Percentiles rank a stretch among this genome's conserved stretches.
phyloP scores from a whole-genome alignment of 208 protist genomes.

The Crithidia fasciculata region DNA sequence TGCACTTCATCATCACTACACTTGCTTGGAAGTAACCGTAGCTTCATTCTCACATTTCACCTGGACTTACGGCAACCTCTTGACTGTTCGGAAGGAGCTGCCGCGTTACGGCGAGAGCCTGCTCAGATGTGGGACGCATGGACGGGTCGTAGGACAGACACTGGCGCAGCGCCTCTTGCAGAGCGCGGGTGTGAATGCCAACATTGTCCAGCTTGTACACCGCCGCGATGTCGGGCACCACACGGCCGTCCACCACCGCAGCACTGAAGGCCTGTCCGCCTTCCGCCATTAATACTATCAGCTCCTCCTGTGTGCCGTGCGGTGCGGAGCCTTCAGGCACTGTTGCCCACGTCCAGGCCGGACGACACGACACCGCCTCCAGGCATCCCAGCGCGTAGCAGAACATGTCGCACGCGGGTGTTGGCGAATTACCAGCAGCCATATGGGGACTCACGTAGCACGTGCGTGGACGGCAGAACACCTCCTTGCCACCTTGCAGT shows the following conservation, averaged over 20 bases:
- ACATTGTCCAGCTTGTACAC: neutral
- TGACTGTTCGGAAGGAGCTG: neutral
- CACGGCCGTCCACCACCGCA: neutral
- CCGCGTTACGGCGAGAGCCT: neutral
- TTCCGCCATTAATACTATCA: neutral
- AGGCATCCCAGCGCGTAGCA: conserved; percentile 55
- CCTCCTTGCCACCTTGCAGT: neutral
- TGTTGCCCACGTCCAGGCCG: conserved; percentile 18
- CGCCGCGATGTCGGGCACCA: neutral
- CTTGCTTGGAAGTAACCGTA: no score
- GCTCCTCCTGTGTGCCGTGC: neutral
- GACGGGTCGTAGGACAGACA: neutral
- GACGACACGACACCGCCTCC: conserved; percentile 37
- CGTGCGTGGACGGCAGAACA: neutral
- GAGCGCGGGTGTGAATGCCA: neutral
- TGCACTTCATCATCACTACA: no score
- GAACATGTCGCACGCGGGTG: conserved; percentile 54
- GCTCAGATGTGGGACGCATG: neutral
- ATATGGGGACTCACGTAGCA: neutral
- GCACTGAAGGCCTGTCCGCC: neutral
- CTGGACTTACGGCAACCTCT: neutral
- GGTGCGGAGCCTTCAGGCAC: neutral
- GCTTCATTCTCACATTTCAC: no score
- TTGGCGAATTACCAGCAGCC: conserved; percentile 35
- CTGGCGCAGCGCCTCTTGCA: neutral